Base-by-base conservation (phyloP, 73 alveolate species). In the Effrenium voratum region DNA sequence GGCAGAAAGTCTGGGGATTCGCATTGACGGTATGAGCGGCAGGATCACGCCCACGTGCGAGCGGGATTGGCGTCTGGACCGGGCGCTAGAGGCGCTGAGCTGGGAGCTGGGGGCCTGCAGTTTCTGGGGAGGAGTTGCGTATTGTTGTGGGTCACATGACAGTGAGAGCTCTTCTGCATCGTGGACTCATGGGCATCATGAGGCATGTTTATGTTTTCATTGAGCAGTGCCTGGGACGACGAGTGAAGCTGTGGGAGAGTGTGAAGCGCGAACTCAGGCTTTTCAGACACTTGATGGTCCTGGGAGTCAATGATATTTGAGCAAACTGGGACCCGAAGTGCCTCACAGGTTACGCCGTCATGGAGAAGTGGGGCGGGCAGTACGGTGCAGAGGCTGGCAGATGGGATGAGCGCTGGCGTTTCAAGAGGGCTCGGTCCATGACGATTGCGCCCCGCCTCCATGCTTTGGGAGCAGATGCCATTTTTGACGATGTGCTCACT, bases 381-480 rank as follows among this genome's bases (percentile, higher is more conserved):
- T 45, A 47, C 73, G 36, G 3, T 26, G 92, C 47, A 34, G 34
- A 8, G 49, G 12, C 26, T 3, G 72, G 92, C 38, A 32, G 73
- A 15, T 19, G 59, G 3, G 73, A 81, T 47, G 92, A 81, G n/a
- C 46, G 92, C 28, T 49, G 92, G 92, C 16, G 92, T 45, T 81
- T 30, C 72, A 30, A 30, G n/a, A 28, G 72, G 0, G 41, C 44
- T 44, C n/a, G 41, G 19, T 45, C 57, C 3, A 10, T 13, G 12
- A 19, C 10, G 44, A 3, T 1, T 4, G 38, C n/a, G 5, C 60
- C 60, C 5, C 36, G 88, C 5, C 43, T 5, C n/a, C 28, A 13
- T 16, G 88, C 88, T 19, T 40, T 77, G 2, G 63, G 0, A 19
- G 41, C 19, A 2, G 2, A 19, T 0, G 63, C 0, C 0, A 60